These are phyloP conservation scores for Ophiostoma populinum DNA, from an alignment of 2,329 filamentous ascomycete genomes.

Conservation along the genomic window DNA sequence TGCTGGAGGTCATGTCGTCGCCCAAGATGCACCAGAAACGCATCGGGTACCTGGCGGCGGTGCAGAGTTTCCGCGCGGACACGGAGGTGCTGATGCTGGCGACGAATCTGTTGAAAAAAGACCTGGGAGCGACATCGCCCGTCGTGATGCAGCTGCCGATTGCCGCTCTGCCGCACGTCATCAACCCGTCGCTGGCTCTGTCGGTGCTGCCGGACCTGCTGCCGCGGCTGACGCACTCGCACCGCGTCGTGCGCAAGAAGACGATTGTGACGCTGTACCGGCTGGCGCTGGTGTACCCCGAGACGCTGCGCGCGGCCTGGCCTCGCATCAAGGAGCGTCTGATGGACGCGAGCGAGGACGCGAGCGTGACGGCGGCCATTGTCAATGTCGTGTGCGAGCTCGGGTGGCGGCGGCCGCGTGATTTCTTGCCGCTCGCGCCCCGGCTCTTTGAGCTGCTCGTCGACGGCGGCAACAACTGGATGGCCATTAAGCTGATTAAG, in stretches of 20 bases:
- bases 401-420: slow-evolving; percentile 81
- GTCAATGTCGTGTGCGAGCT: slow-evolving; percentile 95
- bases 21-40: slow-evolving; percentile 89
- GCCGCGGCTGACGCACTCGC: slow-evolving; percentile 71
- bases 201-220: slow-evolving; percentile 76
- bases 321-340: slow-evolving; percentile 92
- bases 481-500: slow-evolving; percentile 99
- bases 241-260: slow-evolving; percentile 81
- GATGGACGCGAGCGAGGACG: slow-evolving; percentile 77
- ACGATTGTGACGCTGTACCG: slow-evolving; percentile 88
- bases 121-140: slow-evolving; percentile 54
- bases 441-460: slow-evolving; percentile 84
- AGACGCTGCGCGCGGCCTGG: slow-evolving; percentile 83
- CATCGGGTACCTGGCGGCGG: slow-evolving; percentile 84
- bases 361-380: slow-evolving; percentile 86
- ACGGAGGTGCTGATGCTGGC: slow-evolving; percentile 96
- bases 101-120: slow-evolving; percentile 93
- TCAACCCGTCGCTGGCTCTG: slow-evolving; percentile 80
- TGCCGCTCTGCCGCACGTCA: slow-evolving; percentile 79
- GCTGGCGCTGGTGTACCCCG: slow-evolving; percentile 87
- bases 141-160: slow-evolving; percentile 75
- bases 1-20: slow-evolving; percentile 97
- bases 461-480: slow-evolving; percentile 93
- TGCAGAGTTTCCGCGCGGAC: slow-evolving; percentile 88
- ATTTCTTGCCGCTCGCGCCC: slow-evolving; percentile 84